Base-by-base conservation (phyloP, 2,329 filamentous ascomycete species). In the Sordariomycetes sp. region DNA sequence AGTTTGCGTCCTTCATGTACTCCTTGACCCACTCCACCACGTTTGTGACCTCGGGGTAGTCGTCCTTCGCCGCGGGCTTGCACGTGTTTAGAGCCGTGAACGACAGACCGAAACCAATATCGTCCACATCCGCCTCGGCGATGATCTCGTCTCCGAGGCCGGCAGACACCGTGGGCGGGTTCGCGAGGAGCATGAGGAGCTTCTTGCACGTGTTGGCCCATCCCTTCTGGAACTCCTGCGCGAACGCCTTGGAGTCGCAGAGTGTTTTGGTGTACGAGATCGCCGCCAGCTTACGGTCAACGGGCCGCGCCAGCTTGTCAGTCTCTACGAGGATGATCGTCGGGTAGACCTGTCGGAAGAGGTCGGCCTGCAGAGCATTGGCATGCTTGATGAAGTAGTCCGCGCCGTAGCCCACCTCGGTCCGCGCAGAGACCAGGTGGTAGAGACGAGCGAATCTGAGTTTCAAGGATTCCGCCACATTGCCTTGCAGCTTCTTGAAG, bases 11-110 rank as follows among this genome's bases (percentile, higher is more conserved):
- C 67, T 86, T 87, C 67, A 97, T 75, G 69, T 90, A 91, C 62
- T 81, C 75, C 59, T 88, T 76, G 25, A 96, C 92, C 93, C 93
- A 99, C 69, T 87, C 88, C 57, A 90, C 76, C 60, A 91, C 88
- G 58, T 91, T 86, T 5, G 83, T 80, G 16, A 96, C 85, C 61
- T 97, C 88, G 0, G 92, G 88, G 77, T 91, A 97, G 22, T 92
- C 88, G 69, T 97, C 94, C 56, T 79, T 80, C 1, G 82, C 74
- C 3, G 83, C 76, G 60, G 85, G 85, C 70, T 87, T 90, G 75
- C 93, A 94, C 0, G 93, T 97, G 74, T 93, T 96, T 62, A 99
- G 81, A 35, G 89, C 87, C 0, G 94, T 97, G 73, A 96, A 99
- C 10, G 91, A 93, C 63, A 97, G 86, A 28, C 94, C 94, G 67